A percentile compares a stretch with the other conserved stretches of the same genome.
Conservation (phyloP, 139 green algal species). For the Desmodesmus armatus region DNA sequence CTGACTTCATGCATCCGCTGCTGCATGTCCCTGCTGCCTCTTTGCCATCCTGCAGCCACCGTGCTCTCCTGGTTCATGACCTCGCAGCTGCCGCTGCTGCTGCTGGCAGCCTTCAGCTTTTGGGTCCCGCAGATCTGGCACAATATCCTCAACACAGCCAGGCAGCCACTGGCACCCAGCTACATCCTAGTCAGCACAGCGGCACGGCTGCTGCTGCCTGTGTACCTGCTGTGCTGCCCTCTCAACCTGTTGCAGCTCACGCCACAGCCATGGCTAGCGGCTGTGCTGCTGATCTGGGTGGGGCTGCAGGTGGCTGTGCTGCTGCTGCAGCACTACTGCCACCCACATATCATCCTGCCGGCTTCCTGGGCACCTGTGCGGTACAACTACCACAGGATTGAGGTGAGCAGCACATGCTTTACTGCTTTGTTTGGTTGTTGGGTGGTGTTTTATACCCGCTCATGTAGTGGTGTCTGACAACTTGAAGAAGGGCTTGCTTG, state of each 20-base stretch:
- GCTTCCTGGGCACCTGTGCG: slow-evolving; percentile 73
- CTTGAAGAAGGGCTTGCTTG: too few relatives aligned
- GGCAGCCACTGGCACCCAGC: slow-evolving; percentile 73
- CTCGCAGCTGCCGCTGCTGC: slow-evolving; percentile 54
- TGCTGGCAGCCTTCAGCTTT: slow-evolving; percentile 76
- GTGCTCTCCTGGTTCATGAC: slow-evolving; percentile 69
- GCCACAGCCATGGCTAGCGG: slow-evolving; percentile 53
- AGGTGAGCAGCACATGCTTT: background rate
- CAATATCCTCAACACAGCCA: slow-evolving; percentile 62
- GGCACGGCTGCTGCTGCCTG: slow-evolving; percentile 72
- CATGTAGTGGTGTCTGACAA: too few relatives aligned
- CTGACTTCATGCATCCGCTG: background rate
- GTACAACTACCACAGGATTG: slow-evolving; percentile 80
- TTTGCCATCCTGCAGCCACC: slow-evolving; percentile 47
- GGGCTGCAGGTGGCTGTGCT: background rate
- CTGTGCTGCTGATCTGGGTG: slow-evolving; percentile 61
- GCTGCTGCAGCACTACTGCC: slow-evolving; percentile 32
- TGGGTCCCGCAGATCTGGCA: slow-evolving; percentile 91
- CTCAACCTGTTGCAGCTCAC: slow-evolving; percentile 69
- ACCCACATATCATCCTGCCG: slow-evolving; percentile 72
- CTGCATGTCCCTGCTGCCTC: background rate
- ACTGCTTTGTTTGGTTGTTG: too few relatives aligned
- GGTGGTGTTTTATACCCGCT: too few relatives aligned
- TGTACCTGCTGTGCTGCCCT: slow-evolving; percentile 84
- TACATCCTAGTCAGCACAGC: slow-evolving; percentile 66